Evolutionary conservation across 345 rosid genomes (phyloP).

Genomic region (Citrus unshiu): DNA sequence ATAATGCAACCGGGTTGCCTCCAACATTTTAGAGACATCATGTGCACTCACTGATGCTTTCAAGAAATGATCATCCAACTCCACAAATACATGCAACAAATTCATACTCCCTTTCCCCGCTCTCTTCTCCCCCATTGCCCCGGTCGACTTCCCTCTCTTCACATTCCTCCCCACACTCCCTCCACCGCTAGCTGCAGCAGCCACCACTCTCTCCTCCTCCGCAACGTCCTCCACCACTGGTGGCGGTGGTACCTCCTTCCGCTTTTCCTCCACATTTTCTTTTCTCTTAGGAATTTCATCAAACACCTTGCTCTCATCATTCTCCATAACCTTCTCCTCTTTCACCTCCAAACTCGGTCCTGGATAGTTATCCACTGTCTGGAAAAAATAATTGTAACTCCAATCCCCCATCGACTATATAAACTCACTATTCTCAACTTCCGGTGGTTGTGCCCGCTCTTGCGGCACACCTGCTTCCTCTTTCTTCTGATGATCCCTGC

Average conservation of each 20-base stretch:
- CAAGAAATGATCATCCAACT: slow-evolving; percentile 85
- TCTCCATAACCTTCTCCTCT: slow-evolving; percentile 23
- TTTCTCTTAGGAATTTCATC: slow-evolving; percentile 37
- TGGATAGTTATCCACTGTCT: slow-evolving; percentile 45
- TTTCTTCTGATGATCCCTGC: slow-evolving; percentile 12
- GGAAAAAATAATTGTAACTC: slow-evolving; percentile 39
- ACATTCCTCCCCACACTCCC: slow-evolving; percentile 23
- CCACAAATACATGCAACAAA: slow-evolving; percentile 50
- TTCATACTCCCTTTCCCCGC: slow-evolving; percentile 24
- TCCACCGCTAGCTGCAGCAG: slow-evolving; percentile 4
- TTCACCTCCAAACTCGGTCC: slow-evolving; percentile 56
- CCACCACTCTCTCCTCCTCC: slow-evolving; percentile 18
- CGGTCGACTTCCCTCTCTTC: slow-evolving; percentile 38
- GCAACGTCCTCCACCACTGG: neutral
- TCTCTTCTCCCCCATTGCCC: slow-evolving; percentile 35
- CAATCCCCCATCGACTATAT: neutral
- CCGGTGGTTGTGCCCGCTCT: neutral
- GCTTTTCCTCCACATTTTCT: slow-evolving; percentile 19
- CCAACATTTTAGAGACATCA: slow-evolving; percentile 89
- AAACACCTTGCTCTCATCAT: slow-evolving; percentile 24
- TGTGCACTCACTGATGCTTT: slow-evolving; percentile 89
- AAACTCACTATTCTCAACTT: slow-evolving; percentile 11
- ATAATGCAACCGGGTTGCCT: slow-evolving; percentile 90
- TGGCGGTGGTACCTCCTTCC: neutral
- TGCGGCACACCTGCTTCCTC: neutral